phyloP scores from a whole-genome alignment of 2,329 filamentous ascomycete genomes.

The Calonectria pteridis region DNA sequence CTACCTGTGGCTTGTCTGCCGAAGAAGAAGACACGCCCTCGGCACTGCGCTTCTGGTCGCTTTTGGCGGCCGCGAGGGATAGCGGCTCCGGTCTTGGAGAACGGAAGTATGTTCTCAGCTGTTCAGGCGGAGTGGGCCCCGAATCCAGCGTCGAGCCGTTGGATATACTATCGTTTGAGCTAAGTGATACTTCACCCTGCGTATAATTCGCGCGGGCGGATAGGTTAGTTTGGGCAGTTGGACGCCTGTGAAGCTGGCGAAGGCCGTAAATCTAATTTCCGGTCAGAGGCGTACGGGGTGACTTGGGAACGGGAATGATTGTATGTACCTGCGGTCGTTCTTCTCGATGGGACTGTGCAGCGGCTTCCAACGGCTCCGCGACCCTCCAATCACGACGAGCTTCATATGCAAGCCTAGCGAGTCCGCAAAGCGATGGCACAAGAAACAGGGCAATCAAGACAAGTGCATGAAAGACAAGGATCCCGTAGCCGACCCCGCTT shows the following conservation, averaged over 20 bases:
- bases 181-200: constrained; percentile 6
- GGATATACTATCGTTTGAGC: background rate
- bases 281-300: constrained; percentile 70
- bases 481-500: constrained; percentile 78
- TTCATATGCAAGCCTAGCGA: constrained; percentile 10
- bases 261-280: constrained; percentile 54
- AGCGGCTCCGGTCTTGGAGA: constrained; percentile 32
- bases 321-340: constrained; percentile 35
- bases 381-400: background rate
- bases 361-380: background rate
- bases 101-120: constrained; percentile 38
- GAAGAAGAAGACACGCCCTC: constrained; percentile 4
- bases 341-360: background rate
- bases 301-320: background rate
- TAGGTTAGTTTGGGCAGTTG: constrained; percentile 36
- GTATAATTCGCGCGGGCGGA: constrained; percentile 9
- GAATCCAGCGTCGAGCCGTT: constrained; percentile 19
- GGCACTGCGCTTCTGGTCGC: constrained; percentile 9
- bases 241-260: constrained; percentile 44
- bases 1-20: background rate
- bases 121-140: constrained; percentile 20
- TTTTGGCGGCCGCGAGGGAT: background rate
- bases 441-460: constrained; percentile 51
- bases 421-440: constrained; percentile 28
- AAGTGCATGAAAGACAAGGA: constrained; percentile 74